phyloP scores from a whole-genome alignment of 2,329 filamentous ascomycete species.

The Aspergillus vadensis region DNA sequence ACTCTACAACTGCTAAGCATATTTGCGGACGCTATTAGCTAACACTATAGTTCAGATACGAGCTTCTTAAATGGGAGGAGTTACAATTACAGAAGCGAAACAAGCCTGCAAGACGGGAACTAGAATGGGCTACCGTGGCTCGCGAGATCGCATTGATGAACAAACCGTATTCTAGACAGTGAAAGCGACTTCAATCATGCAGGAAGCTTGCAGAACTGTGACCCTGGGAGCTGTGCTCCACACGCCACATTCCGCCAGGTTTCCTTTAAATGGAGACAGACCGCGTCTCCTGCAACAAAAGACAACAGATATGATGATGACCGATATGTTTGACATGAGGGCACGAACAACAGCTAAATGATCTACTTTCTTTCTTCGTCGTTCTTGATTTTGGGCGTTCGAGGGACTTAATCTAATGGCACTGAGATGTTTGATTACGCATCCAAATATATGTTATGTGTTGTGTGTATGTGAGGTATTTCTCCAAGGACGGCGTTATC shows the following conservation, averaged over 20 bases:
- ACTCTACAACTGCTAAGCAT: not conserved
- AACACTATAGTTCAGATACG: slow-evolving; percentile 55
- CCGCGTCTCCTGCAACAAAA: not conserved
- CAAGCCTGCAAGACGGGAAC: slow-evolving; percentile 66
- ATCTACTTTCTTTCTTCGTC: slow-evolving; percentile 8
- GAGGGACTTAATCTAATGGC: slow-evolving; percentile 17
- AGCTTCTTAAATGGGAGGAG: slow-evolving; percentile 96
- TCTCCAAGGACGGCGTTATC: not conserved
- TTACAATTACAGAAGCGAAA: slow-evolving; percentile 60
- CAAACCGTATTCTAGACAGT: slow-evolving; percentile 77
- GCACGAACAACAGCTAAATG: slow-evolving; percentile 17
- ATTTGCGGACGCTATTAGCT: slow-evolving; percentile 10
- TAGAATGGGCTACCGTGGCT: slow-evolving; percentile 88
- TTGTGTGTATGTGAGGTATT: not conserved
- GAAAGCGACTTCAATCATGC: slow-evolving; percentile 5
- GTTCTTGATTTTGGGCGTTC: slow-evolving; percentile 13
- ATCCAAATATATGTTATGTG: slow-evolving; percentile 9
- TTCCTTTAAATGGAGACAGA: not conserved
- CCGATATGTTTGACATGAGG: slow-evolving; percentile 17
- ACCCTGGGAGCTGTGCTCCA: not conserved
- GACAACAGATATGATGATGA: slow-evolving; percentile 17
- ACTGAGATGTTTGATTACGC: slow-evolving; percentile 8
- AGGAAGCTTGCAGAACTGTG: not conserved
- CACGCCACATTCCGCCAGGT: not conserved
- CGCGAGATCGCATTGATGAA: slow-evolving; percentile 96